Percentiles rank a stretch among this genome's conserved stretches.
These are phyloP conservation scores for Cupressus sempervirens DNA, from an alignment of 75 land plant species.

Conservation along the genomic window DNA sequence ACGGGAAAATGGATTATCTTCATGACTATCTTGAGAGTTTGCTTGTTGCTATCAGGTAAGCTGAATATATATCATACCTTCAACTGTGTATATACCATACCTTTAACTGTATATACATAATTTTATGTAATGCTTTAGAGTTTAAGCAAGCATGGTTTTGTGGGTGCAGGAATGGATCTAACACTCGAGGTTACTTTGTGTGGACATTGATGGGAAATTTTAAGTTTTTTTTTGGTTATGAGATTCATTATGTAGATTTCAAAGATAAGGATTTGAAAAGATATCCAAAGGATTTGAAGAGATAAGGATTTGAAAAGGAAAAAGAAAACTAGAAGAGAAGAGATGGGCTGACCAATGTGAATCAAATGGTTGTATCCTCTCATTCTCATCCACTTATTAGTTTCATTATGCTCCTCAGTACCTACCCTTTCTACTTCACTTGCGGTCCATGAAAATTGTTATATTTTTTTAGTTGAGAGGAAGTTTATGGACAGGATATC, in stretches of 20 bases:
- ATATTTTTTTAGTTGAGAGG: no score
- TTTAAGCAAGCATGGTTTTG: background rate
- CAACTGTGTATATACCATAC: no score
- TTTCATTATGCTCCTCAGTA: background rate
- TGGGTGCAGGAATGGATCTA: slow-evolving; percentile 28
- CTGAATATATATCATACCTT: background rate
- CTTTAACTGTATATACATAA: no score
- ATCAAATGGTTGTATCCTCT: background rate
- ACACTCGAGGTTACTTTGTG: slow-evolving; percentile 21
- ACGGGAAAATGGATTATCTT: background rate
- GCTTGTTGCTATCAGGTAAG: background rate
- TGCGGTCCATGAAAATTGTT: no score
- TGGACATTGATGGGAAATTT: slow-evolving; percentile 29
- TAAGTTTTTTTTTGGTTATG: slow-evolving; percentile 22
- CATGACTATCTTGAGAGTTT: slow-evolving; percentile 8
- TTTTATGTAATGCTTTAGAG: background rate
- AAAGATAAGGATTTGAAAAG: slow-evolving; percentile 24
- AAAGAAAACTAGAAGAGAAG: background rate
- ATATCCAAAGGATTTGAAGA: slow-evolving; percentile 33
- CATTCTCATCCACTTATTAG: background rate
- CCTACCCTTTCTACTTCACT: no score
- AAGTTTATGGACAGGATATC: no score
- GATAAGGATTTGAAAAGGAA: slow-evolving; percentile 12
- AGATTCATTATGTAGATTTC: slow-evolving; percentile 34
- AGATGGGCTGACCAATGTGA: background rate